Evolutionary conservation across 2,329 filamentous ascomycete genomes (phyloP).

Genomic region (Phialophora chinensis): DNA sequence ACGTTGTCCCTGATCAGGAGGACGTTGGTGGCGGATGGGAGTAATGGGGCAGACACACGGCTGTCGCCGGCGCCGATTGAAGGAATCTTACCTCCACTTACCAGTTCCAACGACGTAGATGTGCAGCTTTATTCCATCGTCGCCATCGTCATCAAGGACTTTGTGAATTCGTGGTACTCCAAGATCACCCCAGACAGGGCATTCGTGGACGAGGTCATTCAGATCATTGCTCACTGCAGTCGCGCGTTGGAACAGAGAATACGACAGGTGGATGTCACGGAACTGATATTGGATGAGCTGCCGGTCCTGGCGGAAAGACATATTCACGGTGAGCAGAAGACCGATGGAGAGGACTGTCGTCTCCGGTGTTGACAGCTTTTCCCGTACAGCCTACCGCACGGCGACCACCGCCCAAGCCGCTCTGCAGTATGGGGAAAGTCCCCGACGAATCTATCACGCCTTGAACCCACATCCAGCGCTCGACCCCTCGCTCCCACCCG

Average conservation of each 20-base stretch:
- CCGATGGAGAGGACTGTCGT: conserved; percentile 10
- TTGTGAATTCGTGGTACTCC: conserved; percentile 89
- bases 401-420: conserved; percentile 65
- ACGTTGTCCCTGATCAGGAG: conserved; percentile 81
- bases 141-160: conserved; percentile 86
- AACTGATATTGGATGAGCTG: conserved; percentile 83
- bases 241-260: conserved; percentile 84
- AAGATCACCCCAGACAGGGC: conserved; percentile 89
- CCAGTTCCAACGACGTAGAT: conserved; percentile 92
- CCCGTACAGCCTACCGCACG: conserved; percentile 70
- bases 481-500: conserved; percentile 31
- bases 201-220: conserved; percentile 86
- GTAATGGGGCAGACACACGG: conserved; percentile 57
- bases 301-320: conserved; percentile 81
- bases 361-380: conserved; percentile 5
- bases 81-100: conserved; percentile 84
- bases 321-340: conserved; percentile 67
- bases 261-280: conserved; percentile 80
- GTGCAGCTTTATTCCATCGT: conserved; percentile 91
- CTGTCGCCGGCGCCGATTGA: conserved; percentile 73
- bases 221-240: conserved; percentile 90
- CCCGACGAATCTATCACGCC: conserved; percentile 79
- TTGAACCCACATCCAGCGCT: conserved; percentile 81
- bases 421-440: conserved; percentile 65
- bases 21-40: conserved; percentile 66